A percentile compares a stretch with the other conserved stretches of the same genome.
Evolutionary conservation across 352 stramenopile genomes (phyloP).

Genomic region (Phytophthora nicotianae): DNA sequence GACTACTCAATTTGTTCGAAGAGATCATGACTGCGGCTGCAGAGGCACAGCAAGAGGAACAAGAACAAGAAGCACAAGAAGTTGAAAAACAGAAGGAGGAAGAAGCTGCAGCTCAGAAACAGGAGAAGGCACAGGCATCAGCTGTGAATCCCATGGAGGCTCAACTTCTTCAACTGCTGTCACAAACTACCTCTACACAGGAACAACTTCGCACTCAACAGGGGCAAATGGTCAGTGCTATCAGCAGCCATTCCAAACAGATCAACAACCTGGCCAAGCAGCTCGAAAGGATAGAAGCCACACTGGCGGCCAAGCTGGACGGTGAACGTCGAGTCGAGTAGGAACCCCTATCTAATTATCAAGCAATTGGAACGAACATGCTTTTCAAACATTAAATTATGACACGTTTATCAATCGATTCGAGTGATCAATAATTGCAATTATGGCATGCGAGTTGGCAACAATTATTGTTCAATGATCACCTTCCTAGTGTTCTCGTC

Average conservation of each 20-base stretch:
- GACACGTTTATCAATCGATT: no score
- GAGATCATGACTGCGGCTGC: slow-evolving; percentile 56
- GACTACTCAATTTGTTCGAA: slow-evolving; percentile 76
- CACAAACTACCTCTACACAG: slow-evolving; percentile 82
- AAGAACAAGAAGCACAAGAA: slow-evolving; percentile 23
- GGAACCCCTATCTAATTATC: slow-evolving; percentile 29
- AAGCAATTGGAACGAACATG: slow-evolving; percentile 10
- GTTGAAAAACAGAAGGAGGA: slow-evolving; percentile 13
- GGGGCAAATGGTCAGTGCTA: slow-evolving; percentile 79
- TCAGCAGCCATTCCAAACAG: slow-evolving; percentile 78
- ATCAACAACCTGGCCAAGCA: slow-evolving; percentile 82
- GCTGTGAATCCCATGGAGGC: slow-evolving; percentile 72
- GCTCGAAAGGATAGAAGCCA: slow-evolving; percentile 78
- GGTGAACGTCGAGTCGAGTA: slow-evolving; percentile 16
- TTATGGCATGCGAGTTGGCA: slow-evolving; percentile 2
- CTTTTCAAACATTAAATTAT: slow-evolving; percentile 3
- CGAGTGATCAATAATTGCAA: background rate
- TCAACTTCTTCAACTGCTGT: slow-evolving; percentile 73
- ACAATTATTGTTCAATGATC: slow-evolving; percentile 32
- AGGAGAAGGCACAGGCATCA: slow-evolving; percentile 29
- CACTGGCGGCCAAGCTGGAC: slow-evolving; percentile 63
- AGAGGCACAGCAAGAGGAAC: slow-evolving; percentile 25
- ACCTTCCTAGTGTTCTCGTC: slow-evolving; percentile 12
- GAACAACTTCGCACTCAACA: slow-evolving; percentile 84
- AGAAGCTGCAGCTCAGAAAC: slow-evolving; percentile 17